These are phyloP conservation scores for Lizanozyma gosingica DNA, from an alignment of 1,139 yeast genomes.

Conservation along the genomic window DNA sequence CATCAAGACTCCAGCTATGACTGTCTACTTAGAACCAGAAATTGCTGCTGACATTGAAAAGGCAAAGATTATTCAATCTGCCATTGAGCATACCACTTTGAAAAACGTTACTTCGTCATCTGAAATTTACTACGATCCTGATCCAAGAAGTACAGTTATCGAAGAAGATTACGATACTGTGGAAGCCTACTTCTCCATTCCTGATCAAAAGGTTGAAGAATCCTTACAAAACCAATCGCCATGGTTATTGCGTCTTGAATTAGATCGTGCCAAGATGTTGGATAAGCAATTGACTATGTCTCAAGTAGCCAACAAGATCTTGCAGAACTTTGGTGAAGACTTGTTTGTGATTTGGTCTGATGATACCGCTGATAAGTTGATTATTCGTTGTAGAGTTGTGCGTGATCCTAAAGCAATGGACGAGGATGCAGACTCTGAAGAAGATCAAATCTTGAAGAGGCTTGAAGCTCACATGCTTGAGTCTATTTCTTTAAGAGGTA, in stretches of 20 bases:
- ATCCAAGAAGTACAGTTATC: slow-evolving; percentile 91
- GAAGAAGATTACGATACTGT: slow-evolving; percentile 97
- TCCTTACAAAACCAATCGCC: slow-evolving; percentile 93
- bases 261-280: slow-evolving; percentile 98
- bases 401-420: slow-evolving; percentile 93
- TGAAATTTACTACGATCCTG: slow-evolving; percentile 96
- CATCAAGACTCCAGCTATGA: slow-evolving; percentile 96
- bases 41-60: slow-evolving; percentile 82
- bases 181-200: slow-evolving; percentile 93
- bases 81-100: slow-evolving; percentile 92
- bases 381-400: slow-evolving; percentile 96
- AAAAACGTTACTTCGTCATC: slow-evolving; percentile 96
- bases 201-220: slow-evolving; percentile 95
- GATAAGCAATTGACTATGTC: slow-evolving; percentile 98
- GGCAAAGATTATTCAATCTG: slow-evolving; percentile 93
- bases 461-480: slow-evolving; percentile 96
- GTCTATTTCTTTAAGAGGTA: slow-evolving; percentile 91
- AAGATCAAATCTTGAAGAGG: slow-evolving; percentile 91
- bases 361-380: slow-evolving; percentile 94
- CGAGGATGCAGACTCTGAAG: slow-evolving; percentile 92
- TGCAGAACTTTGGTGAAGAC: slow-evolving; percentile 89
- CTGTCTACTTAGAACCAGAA: slow-evolving; percentile 77
- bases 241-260: slow-evolving; percentile 91
- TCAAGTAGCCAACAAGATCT: slow-evolving; percentile 94
- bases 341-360: slow-evolving; percentile 98